These are phyloP conservation scores for Barnettozyma siamensis DNA, from an alignment of 805 yeast species.

Conservation along the genomic window DNA sequence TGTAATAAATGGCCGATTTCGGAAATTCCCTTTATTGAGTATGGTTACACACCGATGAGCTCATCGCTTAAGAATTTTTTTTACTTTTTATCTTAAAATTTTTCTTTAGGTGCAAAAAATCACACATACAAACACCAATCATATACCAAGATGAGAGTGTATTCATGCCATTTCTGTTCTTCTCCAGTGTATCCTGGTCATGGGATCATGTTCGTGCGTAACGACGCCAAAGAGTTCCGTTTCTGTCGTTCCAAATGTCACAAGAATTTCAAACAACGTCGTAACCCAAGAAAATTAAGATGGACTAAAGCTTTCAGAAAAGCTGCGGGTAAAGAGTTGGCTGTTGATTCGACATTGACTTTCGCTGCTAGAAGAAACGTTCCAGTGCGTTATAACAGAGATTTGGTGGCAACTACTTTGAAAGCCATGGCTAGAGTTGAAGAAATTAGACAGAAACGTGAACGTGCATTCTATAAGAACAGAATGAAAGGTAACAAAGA, in stretches of 20 bases:
- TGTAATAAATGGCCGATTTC: too few species aligned
- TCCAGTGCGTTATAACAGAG: conserved; percentile 97
- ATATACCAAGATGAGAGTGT: conserved; percentile 58
- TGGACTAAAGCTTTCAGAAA: conserved; percentile 99
- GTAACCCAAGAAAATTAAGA: conserved; percentile 95
- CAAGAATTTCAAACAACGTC: conserved; percentile 93
- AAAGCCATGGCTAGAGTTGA: conserved; percentile 95
- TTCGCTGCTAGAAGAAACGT: conserved; percentile 97
- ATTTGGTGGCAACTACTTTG: conserved; percentile 87
- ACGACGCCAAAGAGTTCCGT: conserved; percentile 95
- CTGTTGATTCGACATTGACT: conserved; percentile 92
- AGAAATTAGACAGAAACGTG: conserved; percentile 93
- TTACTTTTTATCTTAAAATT: neutral
- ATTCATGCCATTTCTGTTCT: conserved; percentile 94
- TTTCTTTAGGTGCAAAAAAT: too few species aligned
- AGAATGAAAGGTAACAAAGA: conserved; percentile 98
- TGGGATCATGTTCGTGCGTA: conserved; percentile 96
- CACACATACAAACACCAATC: too few species aligned
- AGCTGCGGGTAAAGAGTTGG: conserved; percentile 98
- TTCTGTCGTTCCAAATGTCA: conserved; percentile 98
- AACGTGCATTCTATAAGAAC: conserved; percentile 97
- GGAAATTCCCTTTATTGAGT: neutral
- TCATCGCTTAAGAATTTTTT: neutral
- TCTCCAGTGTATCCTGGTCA: conserved; percentile 93
- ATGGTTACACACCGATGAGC: neutral